Conservation (phyloP, 257 asterid species). For the Solanum lycopersicoides region DNA sequence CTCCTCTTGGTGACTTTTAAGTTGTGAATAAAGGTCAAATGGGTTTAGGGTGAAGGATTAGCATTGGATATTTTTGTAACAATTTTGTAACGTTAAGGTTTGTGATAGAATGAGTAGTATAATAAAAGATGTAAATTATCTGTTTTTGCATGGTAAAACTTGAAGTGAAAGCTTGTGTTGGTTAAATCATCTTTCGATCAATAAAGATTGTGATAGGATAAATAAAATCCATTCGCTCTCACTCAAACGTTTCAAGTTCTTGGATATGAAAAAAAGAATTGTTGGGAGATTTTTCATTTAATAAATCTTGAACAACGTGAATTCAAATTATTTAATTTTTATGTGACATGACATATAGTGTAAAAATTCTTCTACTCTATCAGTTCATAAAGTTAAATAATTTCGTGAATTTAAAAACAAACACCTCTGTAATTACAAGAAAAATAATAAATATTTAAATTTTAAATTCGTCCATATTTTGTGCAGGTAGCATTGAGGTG, state of each 20-base stretch:
- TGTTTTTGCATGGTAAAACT: neutral
- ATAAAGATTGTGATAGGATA: neutral
- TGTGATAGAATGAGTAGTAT: neutral
- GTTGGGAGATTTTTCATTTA: too few species aligned
- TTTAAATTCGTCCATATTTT: neutral
- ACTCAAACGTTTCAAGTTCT: neutral
- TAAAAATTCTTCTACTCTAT: neutral
- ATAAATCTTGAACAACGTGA: neutral
- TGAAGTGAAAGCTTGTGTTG: neutral
- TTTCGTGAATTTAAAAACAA: neutral
- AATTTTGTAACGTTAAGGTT: too few species aligned
- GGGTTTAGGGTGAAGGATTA: neutral
- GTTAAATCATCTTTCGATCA: neutral
- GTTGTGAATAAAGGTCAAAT: neutral
- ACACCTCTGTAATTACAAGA: neutral
- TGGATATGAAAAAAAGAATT: neutral
- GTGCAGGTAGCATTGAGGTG: constrained; percentile 48
- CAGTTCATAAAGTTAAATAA: neutral
- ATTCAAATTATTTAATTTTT: neutral
- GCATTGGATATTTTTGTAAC: neutral
- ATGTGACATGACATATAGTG: neutral
- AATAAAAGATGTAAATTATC: neutral
- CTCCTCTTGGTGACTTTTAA: neutral
- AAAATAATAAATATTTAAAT: neutral
- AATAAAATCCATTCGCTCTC: neutral